Percentiles rank a stretch among this genome's conserved stretches.
These are phyloP conservation scores for Neurospora sp. DNA, from an alignment of 495 filamentous ascomycete species.

Conservation along the genomic window DNA sequence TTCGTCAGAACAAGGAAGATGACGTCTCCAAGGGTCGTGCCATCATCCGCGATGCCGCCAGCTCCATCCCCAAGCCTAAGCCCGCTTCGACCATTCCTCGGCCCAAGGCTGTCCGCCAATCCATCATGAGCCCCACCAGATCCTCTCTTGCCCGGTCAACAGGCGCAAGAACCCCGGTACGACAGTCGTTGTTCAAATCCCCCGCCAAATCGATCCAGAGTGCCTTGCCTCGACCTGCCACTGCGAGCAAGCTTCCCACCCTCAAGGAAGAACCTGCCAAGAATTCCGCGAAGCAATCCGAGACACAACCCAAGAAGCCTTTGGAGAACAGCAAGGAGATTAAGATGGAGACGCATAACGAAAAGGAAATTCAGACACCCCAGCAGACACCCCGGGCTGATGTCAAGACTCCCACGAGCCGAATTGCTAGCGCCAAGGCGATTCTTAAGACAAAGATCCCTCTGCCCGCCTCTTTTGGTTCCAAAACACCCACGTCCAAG, in stretches of 20 bases:
- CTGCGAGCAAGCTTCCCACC: conserved; percentile 22
- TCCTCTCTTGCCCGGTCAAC: conserved; percentile 58
- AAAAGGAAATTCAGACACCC: conserved; percentile 6
- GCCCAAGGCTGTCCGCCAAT: conserved; percentile 34
- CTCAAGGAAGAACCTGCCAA: conserved; percentile 5
- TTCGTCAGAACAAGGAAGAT: conserved; percentile 47
- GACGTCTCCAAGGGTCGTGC: conserved; percentile 49
- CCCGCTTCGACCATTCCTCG: conserved; percentile 30
- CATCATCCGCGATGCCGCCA: conserved; percentile 35
- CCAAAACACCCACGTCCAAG: conserved; percentile 20
- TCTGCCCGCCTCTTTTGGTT: conserved; percentile 20
- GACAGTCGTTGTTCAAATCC: conserved; percentile 22
- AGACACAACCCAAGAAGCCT: not conserved
- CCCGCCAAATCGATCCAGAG: conserved; percentile 24
- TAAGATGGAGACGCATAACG: not conserved
- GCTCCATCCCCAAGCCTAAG: conserved; percentile 31
- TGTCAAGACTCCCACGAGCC: conserved; percentile 27
- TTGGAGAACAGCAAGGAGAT: conserved; percentile 6
- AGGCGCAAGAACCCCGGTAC: conserved; percentile 44
- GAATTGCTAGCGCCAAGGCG: conserved; percentile 40
- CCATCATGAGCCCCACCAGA: conserved; percentile 69
- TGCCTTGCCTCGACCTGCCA: conserved; percentile 26
- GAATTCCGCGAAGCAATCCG: conserved; percentile 1
- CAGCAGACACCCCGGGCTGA: conserved; percentile 11
- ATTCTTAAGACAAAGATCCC: conserved; percentile 32